Evolutionary conservation across 257 asterid genomes (phyloP).

Genomic region (Capsicum rhomboideum): DNA sequence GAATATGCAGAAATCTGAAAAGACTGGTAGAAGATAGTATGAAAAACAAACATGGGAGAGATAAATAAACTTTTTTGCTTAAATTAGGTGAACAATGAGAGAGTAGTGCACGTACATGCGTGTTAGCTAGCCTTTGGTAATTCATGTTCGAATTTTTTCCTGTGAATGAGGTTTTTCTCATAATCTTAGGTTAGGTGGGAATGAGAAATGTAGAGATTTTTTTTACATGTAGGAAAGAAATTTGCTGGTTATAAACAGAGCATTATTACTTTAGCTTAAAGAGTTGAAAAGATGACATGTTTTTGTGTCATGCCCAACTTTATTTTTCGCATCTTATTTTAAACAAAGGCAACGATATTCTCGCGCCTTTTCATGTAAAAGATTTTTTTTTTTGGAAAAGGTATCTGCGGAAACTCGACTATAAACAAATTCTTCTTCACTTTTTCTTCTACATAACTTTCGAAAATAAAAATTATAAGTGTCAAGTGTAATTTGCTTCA

Average conservation of each 20-base stretch:
- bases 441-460: no score
- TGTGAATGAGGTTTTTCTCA: neutral
- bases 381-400: no score
- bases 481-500: no score
- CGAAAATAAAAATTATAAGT: no score
- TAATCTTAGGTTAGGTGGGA: neutral
- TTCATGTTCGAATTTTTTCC: neutral
- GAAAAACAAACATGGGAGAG: neutral
- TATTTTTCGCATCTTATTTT: neutral
- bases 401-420: no score
- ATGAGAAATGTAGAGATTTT: neutral
- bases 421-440: no score
- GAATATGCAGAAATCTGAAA: neutral
- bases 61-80: neutral
- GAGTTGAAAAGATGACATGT: neutral
- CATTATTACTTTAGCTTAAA: neutral
- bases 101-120: neutral
- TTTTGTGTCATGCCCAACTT: neutral
- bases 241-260: neutral
- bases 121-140: neutral
- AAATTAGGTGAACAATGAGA: neutral
- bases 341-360: neutral
- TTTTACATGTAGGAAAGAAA: no score
- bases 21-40: neutral
- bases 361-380: no score